Evolutionary conservation across 2,329 filamentous ascomycete genomes (phyloP), one percentile per base, ranked within the genome.

Genomic region (Aspergillus fumigatiaffinis): DNA sequence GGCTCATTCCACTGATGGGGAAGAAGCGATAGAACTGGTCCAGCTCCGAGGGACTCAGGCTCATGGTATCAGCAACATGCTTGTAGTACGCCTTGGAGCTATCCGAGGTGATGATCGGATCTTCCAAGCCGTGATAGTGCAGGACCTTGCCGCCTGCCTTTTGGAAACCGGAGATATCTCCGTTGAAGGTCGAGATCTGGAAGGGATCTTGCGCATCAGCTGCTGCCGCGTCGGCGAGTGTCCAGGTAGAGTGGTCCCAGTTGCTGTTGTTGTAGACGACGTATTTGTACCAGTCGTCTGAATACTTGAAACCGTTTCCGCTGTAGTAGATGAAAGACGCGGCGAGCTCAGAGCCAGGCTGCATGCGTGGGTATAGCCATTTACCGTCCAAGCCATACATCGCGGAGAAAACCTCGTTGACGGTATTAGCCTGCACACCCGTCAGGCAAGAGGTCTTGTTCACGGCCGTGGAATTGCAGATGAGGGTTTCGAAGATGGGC

Each of bases 51-150:
- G 72, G 66, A 0, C 63, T 53, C 6, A 71, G 51, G 0, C 74
- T 68, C 68, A 82, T 75, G 1, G 69, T 67, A 23, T 71, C 58
- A 3, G 66, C 64, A 1, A 83, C 76, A 17, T 77, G 73, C 20
- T 76, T 71, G 68, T 82, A 81, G 64, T 77, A 86, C 66, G 81
- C 81, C 9, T 80, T 76, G 1, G 78, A 80, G 21, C 79, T 76
- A 0, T 78, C 77, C 0, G 79, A 79, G 14, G 80, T 77, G 53
- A 85, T 86, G 42, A 82, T 75, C 12, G 80, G 76, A 54, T 79
- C 77, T 53, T 73, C 69, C n/a, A 70, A 64, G 8, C 76, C 76
- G 56, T 79, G 77, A 59, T 73, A 78, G 52, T 70, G 69, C 38
- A 79, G 60, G 17, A 79, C 65, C 58, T 77, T 79, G 21, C 76